Evolutionary conservation across 2,329 filamentous ascomycete genomes (phyloP).

Genomic region (Beauveria sp.): DNA sequence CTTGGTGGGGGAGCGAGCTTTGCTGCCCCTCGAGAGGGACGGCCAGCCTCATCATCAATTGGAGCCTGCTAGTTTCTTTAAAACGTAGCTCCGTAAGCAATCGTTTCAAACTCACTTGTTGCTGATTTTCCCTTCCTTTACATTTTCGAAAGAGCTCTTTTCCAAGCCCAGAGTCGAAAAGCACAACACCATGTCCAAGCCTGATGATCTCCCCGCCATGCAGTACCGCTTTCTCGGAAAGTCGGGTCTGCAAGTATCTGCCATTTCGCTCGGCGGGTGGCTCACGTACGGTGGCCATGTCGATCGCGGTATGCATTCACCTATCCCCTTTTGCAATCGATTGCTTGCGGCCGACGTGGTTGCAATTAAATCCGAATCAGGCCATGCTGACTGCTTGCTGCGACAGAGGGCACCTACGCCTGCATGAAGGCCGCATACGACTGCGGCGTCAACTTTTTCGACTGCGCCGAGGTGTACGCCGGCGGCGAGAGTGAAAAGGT

Average conservation of each 20-base stretch:
- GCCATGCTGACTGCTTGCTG: slow-evolving; percentile 9
- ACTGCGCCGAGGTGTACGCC: slow-evolving; percentile 51
- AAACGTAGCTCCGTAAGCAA: neutral
- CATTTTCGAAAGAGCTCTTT: neutral
- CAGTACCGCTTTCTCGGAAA: slow-evolving; percentile 64
- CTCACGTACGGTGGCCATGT: slow-evolving; percentile 70
- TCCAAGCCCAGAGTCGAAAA: neutral
- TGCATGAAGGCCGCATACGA: slow-evolving; percentile 57
- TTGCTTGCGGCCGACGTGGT: no score
- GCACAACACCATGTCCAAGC: slow-evolving; percentile 26
- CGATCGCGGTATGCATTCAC: slow-evolving; percentile 46
- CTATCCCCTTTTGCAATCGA: neutral
- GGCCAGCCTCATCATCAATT: slow-evolving; percentile 1
- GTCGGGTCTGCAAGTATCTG: slow-evolving; percentile 66
- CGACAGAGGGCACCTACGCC: slow-evolving; percentile 38
- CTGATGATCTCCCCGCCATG: slow-evolving; percentile 46
- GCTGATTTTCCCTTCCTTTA: neutral
- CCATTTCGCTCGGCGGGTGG: slow-evolving; percentile 64
- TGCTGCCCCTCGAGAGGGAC: neutral
- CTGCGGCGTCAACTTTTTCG: slow-evolving; percentile 55
- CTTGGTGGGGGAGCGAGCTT: neutral
- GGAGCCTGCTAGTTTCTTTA: neutral
- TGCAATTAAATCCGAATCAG: no score
- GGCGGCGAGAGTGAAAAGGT: slow-evolving; percentile 55
- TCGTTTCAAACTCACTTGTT: neutral